Conservation (phyloP, 768 basidiomycete genomes). For the Termitomyces sp. region DNA sequence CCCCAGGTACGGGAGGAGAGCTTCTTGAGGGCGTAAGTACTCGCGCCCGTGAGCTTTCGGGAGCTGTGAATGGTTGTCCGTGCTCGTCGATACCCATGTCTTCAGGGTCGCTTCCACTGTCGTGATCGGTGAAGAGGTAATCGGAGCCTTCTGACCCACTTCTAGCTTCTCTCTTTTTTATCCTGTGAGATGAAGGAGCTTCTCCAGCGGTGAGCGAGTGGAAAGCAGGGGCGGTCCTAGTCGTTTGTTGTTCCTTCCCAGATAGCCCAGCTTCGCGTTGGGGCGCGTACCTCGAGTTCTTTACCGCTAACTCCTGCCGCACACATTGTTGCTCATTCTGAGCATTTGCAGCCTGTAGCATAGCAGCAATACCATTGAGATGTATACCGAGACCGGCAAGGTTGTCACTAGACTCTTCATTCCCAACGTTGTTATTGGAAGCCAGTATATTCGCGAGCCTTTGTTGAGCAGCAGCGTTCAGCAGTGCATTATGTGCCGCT, state of each 20-base stretch:
- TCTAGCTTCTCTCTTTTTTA: slow-evolving; percentile 29
- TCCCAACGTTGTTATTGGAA: slow-evolving; percentile 19
- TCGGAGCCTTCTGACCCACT: slow-evolving; percentile 45
- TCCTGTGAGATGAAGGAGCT: slow-evolving; percentile 23
- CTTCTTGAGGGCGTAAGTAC: slow-evolving; percentile 31
- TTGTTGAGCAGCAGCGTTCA: slow-evolving; percentile 66
- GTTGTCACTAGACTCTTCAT: slow-evolving; percentile 23
- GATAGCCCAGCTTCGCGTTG: slow-evolving; percentile 38
- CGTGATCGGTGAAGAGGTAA: slow-evolving; percentile 47
- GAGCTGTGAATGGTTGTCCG: slow-evolving; percentile 21
- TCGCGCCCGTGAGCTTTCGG: slow-evolving; percentile 27
- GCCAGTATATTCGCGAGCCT: slow-evolving; percentile 42
- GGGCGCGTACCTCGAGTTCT: slow-evolving; percentile 37
- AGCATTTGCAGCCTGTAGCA: slow-evolving; percentile 72
- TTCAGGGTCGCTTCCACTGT: slow-evolving; percentile 39
- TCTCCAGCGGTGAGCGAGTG: slow-evolving; percentile 68
- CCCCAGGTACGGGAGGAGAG: slow-evolving; percentile 45
- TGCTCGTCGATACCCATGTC: slow-evolving; percentile 22
- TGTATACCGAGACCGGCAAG: slow-evolving; percentile 46
- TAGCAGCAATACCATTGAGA: slow-evolving; percentile 66
- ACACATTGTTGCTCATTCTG: slow-evolving; percentile 46
- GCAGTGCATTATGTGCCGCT: slow-evolving; percentile 57
- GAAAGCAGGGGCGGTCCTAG: slow-evolving; percentile 71
- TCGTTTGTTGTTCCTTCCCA: slow-evolving; percentile 45
- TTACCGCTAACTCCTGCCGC: slow-evolving; percentile 36